Base-by-base conservation (phyloP, 2,329 filamentous ascomycete species). In the Aspergillus transmontanensis region DNA sequence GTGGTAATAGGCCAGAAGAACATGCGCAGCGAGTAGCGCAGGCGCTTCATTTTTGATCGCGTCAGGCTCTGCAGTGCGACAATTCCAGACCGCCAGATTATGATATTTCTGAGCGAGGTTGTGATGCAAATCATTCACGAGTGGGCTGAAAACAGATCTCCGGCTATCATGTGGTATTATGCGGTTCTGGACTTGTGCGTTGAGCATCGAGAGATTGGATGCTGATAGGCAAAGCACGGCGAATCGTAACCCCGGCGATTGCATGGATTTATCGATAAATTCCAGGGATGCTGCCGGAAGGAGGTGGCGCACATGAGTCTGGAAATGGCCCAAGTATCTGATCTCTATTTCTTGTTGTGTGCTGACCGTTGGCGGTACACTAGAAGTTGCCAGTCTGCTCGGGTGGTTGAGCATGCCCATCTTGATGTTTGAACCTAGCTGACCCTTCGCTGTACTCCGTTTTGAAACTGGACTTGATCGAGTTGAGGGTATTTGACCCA, bases 141-240 rank as follows among this genome's bases (percentile, higher is more conserved):
- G 26, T 14, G 62, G 62, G 21, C 62, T 64, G 23, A 53, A 61
- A 14, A 59, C 34, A 6, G 62, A 51, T 14, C 14, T 41, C 36
- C 54, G 62, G 32, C 19, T 30, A 30, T 60, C 51, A 14, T 34
- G 7, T 7, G 36, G 39, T 19, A 60, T 3, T 2, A 39, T 34
- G 9, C 63, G 61, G 11, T 16, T 58, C 21, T 67, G 65, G 11
- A 65, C 57, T 36, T n/a, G 43, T 9, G 59, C 43, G 16, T 66
- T 64, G 3, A 67, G 59, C 64, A 66, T 67, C 0, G 65, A 67
- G 2, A 67, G 64, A 30, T 62, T 67, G 1, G 65, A 67, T 5
- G 65, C 65, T 4, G 65, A 60, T 19, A 67, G 61, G 54, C 65
- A 67, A n/a, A 66, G 57, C 5, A 41, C 55, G 0, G 65, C 65